phyloP scores from a whole-genome alignment of 192 early-diverging fungal species.

The Podila minutissima region DNA sequence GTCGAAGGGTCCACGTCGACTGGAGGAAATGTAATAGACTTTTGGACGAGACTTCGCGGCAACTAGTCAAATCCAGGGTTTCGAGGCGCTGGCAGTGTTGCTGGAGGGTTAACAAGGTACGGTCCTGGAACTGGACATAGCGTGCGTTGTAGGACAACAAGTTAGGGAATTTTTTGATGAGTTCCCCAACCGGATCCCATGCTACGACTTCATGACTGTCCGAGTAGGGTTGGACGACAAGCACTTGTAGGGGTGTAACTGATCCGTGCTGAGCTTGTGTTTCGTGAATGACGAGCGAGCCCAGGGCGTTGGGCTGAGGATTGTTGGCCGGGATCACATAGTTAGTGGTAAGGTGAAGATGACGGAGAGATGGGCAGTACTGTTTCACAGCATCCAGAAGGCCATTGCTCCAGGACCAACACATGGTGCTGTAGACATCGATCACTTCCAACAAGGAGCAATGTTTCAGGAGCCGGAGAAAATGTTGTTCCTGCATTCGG shows the following conservation, averaged over 20 bases:
- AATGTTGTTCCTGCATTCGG: constrained; percentile 13
- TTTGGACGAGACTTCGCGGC: constrained; percentile 17
- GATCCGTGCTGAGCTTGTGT: not conserved
- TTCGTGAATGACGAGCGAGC: no score
- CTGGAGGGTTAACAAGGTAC: constrained; percentile 6
- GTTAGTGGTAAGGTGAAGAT: constrained; percentile 23
- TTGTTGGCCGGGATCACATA: not conserved
- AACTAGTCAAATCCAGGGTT: constrained; percentile 14
- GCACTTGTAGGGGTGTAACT: not conserved
- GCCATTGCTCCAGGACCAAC: constrained; percentile 8
- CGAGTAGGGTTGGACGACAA: no score
- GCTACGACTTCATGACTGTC: no score
- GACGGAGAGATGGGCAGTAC: constrained; percentile 10
- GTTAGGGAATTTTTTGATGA: constrained; percentile 13
- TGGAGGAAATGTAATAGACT: constrained; percentile 4
- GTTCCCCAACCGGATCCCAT: constrained; percentile 9
- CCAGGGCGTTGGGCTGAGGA: no score
- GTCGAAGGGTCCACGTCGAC: not conserved
- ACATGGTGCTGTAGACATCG: constrained; percentile 21
- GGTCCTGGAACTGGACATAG: constrained; percentile 27
- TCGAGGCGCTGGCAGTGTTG: constrained; percentile 12
- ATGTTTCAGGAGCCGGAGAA: not conserved
- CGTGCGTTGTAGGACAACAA: constrained; percentile 22
- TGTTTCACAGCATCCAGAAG: constrained; percentile 14
- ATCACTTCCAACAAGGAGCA: constrained; percentile 20